These are phyloP conservation scores for Globisporangium echinulatum DNA, from an alignment of 352 stramenopile genomes.

Conservation along the genomic window DNA sequence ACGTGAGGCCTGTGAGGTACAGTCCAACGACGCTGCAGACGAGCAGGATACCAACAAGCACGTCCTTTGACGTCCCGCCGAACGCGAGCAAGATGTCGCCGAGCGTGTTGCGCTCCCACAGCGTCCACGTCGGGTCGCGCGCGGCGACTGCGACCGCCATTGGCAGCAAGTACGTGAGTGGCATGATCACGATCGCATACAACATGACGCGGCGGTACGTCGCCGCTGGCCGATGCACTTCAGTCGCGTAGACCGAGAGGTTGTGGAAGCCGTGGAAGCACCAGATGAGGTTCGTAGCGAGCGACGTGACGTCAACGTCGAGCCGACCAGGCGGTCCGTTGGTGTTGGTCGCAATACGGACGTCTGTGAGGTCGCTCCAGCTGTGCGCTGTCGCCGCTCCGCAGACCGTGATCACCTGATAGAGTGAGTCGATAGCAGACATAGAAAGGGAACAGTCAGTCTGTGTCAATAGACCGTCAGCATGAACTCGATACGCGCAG, in stretches of 20 bases:
- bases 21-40: constrained; percentile 33
- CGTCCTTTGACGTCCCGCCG: constrained; percentile 22
- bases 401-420: no score
- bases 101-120: constrained; percentile 32
- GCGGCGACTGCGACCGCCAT: constrained; percentile 27
- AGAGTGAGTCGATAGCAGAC: not conserved
- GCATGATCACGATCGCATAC: constrained; percentile 26
- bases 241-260: constrained; percentile 40
- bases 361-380: constrained; percentile 29
- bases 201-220: constrained; percentile 43
- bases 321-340: not conserved
- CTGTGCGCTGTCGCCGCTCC: not conserved
- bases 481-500: not conserved
- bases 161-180: constrained; percentile 40
- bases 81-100: constrained; percentile 28
- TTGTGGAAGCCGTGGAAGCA: constrained; percentile 55
- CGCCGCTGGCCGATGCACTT: constrained; percentile 23
- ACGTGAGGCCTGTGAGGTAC: constrained; percentile 36
- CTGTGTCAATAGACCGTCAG: not conserved
- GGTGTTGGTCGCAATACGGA: constrained; percentile 15
- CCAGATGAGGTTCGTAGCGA: constrained; percentile 40
- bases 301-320: constrained; percentile 15
- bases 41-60: constrained; percentile 27
- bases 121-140: constrained; percentile 34
- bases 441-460: not conserved